A percentile compares a stretch with the other conserved stretches of the same genome.
These are phyloP conservation scores for Tremella mesenterica DNA, from an alignment of 768 basidiomycete species.

Conservation along the genomic window DNA sequence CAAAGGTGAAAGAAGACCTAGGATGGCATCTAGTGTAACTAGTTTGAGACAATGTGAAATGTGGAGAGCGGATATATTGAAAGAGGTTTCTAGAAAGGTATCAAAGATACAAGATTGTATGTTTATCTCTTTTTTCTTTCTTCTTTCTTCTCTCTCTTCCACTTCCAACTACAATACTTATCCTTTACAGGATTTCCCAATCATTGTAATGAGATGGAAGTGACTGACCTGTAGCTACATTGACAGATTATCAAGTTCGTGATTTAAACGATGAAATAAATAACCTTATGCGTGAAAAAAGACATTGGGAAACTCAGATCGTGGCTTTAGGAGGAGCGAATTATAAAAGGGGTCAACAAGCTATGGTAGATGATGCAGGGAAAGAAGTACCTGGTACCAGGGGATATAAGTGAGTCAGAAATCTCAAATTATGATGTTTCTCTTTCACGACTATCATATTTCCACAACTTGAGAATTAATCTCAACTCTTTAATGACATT, in stretches of 20 bases:
- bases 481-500: background rate
- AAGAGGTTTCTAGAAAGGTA: slow-evolving; percentile 92
- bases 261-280: slow-evolving; percentile 98
- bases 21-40: slow-evolving; percentile 86
- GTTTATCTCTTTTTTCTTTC: slow-evolving; percentile 36
- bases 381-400: slow-evolving; percentile 93
- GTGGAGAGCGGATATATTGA: slow-evolving; percentile 89
- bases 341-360: slow-evolving; percentile 77
- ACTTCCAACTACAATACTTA: background rate
- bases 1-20: slow-evolving; percentile 71
- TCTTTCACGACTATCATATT: too few relatives aligned
- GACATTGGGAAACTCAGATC: slow-evolving; percentile 97
- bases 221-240: slow-evolving; percentile 54
- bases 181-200: background rate
- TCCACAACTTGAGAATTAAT: background rate
- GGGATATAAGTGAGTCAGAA: slow-evolving; percentile 77
- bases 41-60: slow-evolving; percentile 86
- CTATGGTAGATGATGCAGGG: slow-evolving; percentile 89
- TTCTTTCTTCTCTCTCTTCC: background rate
- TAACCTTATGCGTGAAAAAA: slow-evolving; percentile 84
- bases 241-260: slow-evolving; percentile 90
- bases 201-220: background rate
- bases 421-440: background rate
- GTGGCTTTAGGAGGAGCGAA: slow-evolving; percentile 93
- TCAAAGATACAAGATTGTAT: slow-evolving; percentile 93